Base-by-base conservation (phyloP, 108 stramenopile genomes). In the Fragilaria radians region DNA sequence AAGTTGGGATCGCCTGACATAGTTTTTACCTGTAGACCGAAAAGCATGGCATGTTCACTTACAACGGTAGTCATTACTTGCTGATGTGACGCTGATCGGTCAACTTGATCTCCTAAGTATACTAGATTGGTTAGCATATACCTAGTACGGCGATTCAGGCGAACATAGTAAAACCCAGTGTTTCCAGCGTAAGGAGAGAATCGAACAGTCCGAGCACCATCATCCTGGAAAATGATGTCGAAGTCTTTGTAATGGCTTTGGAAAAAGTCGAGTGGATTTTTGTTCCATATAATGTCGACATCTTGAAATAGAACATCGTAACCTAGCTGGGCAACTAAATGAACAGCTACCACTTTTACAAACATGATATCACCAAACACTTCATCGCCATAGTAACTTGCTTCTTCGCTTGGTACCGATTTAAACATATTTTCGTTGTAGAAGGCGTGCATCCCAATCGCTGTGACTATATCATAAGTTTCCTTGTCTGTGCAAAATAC, bases 201-300 rank as follows among this genome's bases (percentile, higher is more conserved):
- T 32, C 79, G 54, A 9, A 76, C 34, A 2, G 71, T 28, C 32
- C 64, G 69, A 17, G 79, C 82, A 21, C 91, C 91, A 52, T 95
- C 95, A 57, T 95, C 89, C 63, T 89, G 88, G 48, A 93, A 95
- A n/a, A 72, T 75, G 23, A 73, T 65, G 58, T 93, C 91, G 25
- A 75, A 71, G 24, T 73, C 75, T 9, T 52, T 21, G 11, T 70
- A 47, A 7, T 11, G 14, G 7, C 14, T 7, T 11, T 11, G 36
- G 36, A 57, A 57, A 19, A 32, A 57, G 1, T 46, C 32, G 18
- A 57, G 11, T 5, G 55, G 55, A 32, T 57, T 19, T 18, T 24
- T 18, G 24, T 57, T 34, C 55, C 55, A 57, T 22, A 57, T 14
- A 18, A 80, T 42, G 50, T 80, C 79, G 11, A 78, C 81, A 68